A percentile compares a stretch with the other conserved stretches of the same genome.
Conservation (phyloP, 306 rosid species). For the Trifolium fragiferum region DNA sequence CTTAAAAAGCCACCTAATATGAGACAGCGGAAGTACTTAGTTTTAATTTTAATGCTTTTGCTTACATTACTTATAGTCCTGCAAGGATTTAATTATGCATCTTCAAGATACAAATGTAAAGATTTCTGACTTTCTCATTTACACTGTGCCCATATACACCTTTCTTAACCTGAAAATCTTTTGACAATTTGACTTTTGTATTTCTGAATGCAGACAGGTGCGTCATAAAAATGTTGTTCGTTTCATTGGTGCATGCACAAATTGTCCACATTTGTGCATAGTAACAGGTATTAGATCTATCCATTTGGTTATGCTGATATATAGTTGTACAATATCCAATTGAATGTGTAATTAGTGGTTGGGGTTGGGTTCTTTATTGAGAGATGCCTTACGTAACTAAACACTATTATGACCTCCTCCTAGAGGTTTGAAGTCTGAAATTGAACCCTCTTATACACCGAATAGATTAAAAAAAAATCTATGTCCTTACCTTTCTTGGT, state of each 20-base stretch:
- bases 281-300: slow-evolving; percentile 71
- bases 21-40: not conserved
- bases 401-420: not conserved
- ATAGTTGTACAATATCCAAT: slow-evolving; percentile 24
- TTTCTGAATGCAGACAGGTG: slow-evolving; percentile 77
- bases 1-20: not conserved
- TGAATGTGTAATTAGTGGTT: not conserved
- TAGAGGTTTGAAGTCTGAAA: not conserved
- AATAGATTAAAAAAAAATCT: not conserved
- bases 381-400: slow-evolving; percentile 17
- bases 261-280: slow-evolving; percentile 85
- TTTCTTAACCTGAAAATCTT: slow-evolving; percentile 13
- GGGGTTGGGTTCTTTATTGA: not conserved
- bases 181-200: slow-evolving; percentile 34
- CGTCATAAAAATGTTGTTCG: slow-evolving; percentile 91
- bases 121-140: slow-evolving; percentile 27
- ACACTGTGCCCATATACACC: not conserved
- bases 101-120: slow-evolving; percentile 20
- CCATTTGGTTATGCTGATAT: slow-evolving; percentile 24
- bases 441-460: slow-evolving; percentile 1
- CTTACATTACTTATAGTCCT: slow-evolving; percentile 9
- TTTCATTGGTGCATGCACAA: slow-evolving; percentile 93
- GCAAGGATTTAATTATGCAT: not conserved
- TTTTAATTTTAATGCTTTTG: slow-evolving; percentile 29
- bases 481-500: not conserved